Evolutionary conservation across 345 rosid species (phyloP), one percentile per base, ranked within the genome.

Genomic region (Aquilaria yunnanensis): DNA sequence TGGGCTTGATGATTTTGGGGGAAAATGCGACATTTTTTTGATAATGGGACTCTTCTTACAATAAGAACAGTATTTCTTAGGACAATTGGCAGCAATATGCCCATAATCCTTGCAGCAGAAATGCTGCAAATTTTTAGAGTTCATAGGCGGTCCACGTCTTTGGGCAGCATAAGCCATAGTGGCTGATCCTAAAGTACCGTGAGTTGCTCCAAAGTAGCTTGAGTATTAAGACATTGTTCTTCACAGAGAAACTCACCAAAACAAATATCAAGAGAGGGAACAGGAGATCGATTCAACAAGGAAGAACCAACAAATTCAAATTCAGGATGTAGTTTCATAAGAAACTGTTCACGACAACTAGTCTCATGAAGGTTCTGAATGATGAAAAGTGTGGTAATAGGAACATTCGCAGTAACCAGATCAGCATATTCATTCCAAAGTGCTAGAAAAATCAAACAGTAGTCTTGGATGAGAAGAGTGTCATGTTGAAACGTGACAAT

Each of bases 311-410:
- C 5, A 11, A 3, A 8, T 23, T 65, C 54, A 55, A 55, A 60
- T 3, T 72, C 29, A 47, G 12, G 10, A 0, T 12, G 8, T 0
- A 72, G 9, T 32, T 72, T 68, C 63, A 73, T 73, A 2, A 64
- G 34, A 14, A 73, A 73, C 9, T 68, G 43, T 32, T 60, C 70
- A 9, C 50, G 11, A 32, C 64, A 59, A 8, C 63, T 54, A 0
- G 23, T 14, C 9, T 49, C 56, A 69, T 73, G 73, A 32, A 73
- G 37, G 9, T 0, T 33, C 9, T 41, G 31, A 5, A 43, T 16
- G 54, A 0, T 31, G 2, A 2, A 12, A 2, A 68, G 51, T 16
- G 66, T 34, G 12, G 9, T 16, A 29, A 2, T 8, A 3, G 30
- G 52, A 0, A 67, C 47, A 0, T 10, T 33, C 6, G 57, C 50